These are phyloP conservation scores for Trichophyton equinum DNA, from an alignment of 2,329 filamentous ascomycete genomes.

Conservation along the genomic window DNA sequence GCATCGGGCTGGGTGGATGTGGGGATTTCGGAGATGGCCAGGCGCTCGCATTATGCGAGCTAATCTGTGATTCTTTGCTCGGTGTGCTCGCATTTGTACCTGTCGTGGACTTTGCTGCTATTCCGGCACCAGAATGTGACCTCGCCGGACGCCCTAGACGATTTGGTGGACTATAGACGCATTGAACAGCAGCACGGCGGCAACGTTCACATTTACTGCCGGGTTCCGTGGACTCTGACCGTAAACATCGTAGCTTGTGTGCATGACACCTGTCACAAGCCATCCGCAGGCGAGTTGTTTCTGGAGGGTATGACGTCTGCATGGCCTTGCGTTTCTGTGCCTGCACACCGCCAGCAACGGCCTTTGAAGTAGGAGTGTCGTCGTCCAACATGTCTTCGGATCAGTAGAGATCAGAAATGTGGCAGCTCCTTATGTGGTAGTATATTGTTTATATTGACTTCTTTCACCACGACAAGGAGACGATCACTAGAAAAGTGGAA, in stretches of 20 bases:
- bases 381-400: background rate
- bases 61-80: background rate
- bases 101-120: background rate
- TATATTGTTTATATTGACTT: background rate
- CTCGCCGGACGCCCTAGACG: background rate
- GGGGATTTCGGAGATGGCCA: background rate
- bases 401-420: background rate
- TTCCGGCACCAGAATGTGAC: background rate
- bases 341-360: background rate
- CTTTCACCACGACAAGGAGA: no score
- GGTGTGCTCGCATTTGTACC: background rate
- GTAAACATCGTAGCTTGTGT: constrained; percentile 1
- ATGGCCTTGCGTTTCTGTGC: background rate
- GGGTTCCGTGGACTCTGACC: background rate
- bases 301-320: background rate
- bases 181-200: background rate
- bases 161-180: background rate
- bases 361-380: background rate
- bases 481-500: no score
- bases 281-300: background rate
- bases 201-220: constrained; percentile 1
- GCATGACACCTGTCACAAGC: constrained; percentile 2
- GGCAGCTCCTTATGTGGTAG: background rate
- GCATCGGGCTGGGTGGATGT: background rate
- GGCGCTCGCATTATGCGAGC: background rate